Evolutionary conservation across 2,329 filamentous ascomycete species (phyloP).

Genomic region (Cladosporium colombiae): DNA sequence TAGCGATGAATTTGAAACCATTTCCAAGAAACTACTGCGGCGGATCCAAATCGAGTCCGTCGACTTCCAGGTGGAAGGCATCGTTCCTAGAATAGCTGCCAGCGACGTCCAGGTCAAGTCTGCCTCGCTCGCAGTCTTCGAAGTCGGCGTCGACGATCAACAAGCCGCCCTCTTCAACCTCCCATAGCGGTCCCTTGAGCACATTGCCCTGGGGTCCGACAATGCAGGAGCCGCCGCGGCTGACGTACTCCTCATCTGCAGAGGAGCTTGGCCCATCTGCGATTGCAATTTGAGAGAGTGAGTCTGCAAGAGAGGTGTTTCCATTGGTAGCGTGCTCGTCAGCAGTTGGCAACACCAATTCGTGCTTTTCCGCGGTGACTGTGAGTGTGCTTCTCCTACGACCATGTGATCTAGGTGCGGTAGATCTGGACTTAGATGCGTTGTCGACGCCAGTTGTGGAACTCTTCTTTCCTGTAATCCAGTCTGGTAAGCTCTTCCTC

Average conservation of each 20-base stretch:
- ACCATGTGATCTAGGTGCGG: slow-evolving; percentile 21
- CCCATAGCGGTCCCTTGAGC: slow-evolving; percentile 79
- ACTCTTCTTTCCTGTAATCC: slow-evolving; percentile 48
- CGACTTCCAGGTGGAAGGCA: slow-evolving; percentile 60
- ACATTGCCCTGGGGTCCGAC: slow-evolving; percentile 78
- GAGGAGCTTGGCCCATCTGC: slow-evolving; percentile 19
- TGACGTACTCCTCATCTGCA: slow-evolving; percentile 57
- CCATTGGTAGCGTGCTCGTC: slow-evolving; percentile 18
- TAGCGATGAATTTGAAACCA: neutral
- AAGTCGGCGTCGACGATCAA: slow-evolving; percentile 77
- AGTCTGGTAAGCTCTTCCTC: slow-evolving; percentile 57
- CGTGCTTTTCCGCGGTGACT: slow-evolving; percentile 53
- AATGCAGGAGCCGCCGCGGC: slow-evolving; percentile 79
- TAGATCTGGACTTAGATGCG: neutral
- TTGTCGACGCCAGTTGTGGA: neutral
- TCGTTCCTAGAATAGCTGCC: slow-evolving; percentile 82
- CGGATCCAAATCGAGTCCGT: slow-evolving; percentile 61
- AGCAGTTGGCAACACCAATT: slow-evolving; percentile 49
- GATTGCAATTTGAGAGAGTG: slow-evolving; percentile 15
- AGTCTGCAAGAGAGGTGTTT: slow-evolving; percentile 13
- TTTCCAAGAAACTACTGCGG: slow-evolving; percentile 46
- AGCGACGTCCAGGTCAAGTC: slow-evolving; percentile 79
- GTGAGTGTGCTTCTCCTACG: slow-evolving; percentile 45
- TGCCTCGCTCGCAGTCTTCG: slow-evolving; percentile 79
- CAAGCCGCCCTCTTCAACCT: slow-evolving; percentile 66